A percentile compares a stretch with the other conserved stretches of the same genome.
Evolutionary conservation across 164 flowering plant species (phyloP).

Genomic region (Vitis riparia): DNA sequence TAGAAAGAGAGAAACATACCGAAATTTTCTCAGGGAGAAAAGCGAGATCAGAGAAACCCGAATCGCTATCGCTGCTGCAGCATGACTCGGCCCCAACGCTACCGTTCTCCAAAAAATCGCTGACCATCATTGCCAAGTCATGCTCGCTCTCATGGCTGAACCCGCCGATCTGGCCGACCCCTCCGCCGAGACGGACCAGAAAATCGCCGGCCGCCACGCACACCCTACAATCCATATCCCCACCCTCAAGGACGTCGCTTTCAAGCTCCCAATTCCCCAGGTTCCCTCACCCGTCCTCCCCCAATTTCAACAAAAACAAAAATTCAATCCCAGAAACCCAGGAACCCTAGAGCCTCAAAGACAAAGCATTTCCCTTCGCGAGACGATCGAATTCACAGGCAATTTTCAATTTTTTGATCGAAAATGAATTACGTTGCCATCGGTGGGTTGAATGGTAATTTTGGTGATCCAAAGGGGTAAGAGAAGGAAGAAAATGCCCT

Average conservation of each 20-base stretch:
- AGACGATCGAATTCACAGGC: no score
- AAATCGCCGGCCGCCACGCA: slow-evolving; percentile 39
- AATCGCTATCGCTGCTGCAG: slow-evolving; percentile 89
- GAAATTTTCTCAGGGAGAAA: slow-evolving; percentile 63
- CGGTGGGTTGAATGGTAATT: not conserved
- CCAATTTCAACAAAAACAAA: not conserved
- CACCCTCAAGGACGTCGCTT: no score
- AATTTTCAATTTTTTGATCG: not conserved
- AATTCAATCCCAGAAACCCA: not conserved
- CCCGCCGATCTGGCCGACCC: slow-evolving; percentile 33
- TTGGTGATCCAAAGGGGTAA: slow-evolving; percentile 10
- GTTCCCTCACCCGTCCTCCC: no score
- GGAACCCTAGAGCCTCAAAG: no score
- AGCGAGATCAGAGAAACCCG: slow-evolving; percentile 64
- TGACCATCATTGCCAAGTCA: slow-evolving; percentile 82
- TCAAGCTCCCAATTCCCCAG: no score
- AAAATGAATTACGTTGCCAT: no score
- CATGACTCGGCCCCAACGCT: slow-evolving; percentile 67
- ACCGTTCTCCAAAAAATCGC: slow-evolving; percentile 81
- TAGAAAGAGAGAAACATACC: slow-evolving; percentile 32
- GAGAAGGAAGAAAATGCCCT: not conserved
- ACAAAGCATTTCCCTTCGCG: no score
- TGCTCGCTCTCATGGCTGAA: slow-evolving; percentile 88
- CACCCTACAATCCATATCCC: slow-evolving; percentile 40
- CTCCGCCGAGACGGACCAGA: slow-evolving; percentile 29